These are phyloP conservation scores for Fusarium scirpi DNA, from an alignment of 2,329 filamentous ascomycete genomes.

Conservation along the genomic window DNA sequence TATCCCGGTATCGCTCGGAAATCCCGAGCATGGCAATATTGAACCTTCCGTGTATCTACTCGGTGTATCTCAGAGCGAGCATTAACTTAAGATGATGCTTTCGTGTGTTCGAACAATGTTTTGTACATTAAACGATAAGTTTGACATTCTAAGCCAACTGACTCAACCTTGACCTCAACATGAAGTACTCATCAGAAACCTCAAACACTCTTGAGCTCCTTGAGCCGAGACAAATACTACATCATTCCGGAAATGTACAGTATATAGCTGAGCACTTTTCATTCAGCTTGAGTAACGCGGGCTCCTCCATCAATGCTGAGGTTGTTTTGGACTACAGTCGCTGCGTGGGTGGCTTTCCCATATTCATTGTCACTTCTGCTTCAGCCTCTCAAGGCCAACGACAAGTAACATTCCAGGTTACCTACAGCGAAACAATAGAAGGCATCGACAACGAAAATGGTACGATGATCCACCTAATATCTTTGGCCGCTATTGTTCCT, in stretches of 20 bases:
- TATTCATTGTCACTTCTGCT: background rate
- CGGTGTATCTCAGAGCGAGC: too few species aligned
- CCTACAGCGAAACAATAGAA: slow-evolving; percentile 7
- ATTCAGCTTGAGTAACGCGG: background rate
- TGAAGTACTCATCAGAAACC: too few species aligned
- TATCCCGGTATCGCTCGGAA: background rate
- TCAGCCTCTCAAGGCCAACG: background rate
- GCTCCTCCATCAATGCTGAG: background rate
- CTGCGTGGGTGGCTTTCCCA: slow-evolving; percentile 1
- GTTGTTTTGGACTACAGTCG: slow-evolving; percentile 3
- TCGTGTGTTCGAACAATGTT: too few species aligned
- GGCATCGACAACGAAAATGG: background rate
- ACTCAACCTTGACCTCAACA: too few species aligned
- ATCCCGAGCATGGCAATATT: background rate
- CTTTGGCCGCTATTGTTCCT: too few species aligned
- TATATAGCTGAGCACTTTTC: background rate
- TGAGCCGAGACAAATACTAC: too few species aligned
- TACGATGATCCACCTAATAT: background rate
- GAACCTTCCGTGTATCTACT: background rate
- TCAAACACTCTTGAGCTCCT: too few species aligned
- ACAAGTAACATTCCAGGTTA: background rate
- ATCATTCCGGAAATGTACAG: too few species aligned
- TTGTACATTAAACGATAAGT: too few species aligned
- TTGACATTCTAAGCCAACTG: too few species aligned
- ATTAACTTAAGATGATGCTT: too few species aligned